These are phyloP conservation scores for Citrus reticulata DNA, from an alignment of 345 rosid species.

Conservation along the genomic window DNA sequence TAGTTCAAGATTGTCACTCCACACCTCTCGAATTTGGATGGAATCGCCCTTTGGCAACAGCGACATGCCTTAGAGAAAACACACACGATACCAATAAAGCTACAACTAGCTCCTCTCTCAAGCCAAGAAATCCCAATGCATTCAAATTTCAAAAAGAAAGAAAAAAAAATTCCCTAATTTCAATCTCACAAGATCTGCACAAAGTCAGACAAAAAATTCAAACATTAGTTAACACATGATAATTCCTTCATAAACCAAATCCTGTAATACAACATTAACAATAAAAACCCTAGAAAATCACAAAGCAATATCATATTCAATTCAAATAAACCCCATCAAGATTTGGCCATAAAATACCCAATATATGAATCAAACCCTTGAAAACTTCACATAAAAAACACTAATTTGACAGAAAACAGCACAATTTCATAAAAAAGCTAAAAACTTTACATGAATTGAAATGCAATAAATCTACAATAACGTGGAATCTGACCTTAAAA, in stretches of 20 bases:
- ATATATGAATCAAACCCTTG: slow-evolving; percentile 2
- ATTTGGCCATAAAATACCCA: not conserved
- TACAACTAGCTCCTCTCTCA: slow-evolving; percentile 1
- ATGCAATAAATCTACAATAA: not conserved
- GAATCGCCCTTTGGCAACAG: slow-evolving; percentile 65
- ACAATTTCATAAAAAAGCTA: not conserved
- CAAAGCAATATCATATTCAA: not conserved
- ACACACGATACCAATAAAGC: not conserved
- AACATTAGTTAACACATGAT: not conserved
- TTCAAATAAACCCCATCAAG: not conserved
- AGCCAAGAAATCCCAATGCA: not conserved
- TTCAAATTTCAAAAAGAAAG: not conserved
- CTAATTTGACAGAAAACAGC: not conserved
- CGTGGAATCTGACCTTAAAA: slow-evolving; percentile 8
- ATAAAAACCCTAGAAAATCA: slow-evolving; percentile 4
- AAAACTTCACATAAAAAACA: not conserved
- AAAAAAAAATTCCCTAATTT: not conserved
- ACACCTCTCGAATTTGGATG: slow-evolving; percentile 80
- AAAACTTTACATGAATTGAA: not conserved
- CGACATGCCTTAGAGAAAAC: slow-evolving; percentile 43
- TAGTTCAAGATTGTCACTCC: slow-evolving; percentile 62
- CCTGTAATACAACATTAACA: not conserved
- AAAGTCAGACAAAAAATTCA: not conserved
- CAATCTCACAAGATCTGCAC: slow-evolving; percentile 18
- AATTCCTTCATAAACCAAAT: not conserved